Conservation (phyloP, 306 rosid genomes). For the Canavalia ensiformis region DNA sequence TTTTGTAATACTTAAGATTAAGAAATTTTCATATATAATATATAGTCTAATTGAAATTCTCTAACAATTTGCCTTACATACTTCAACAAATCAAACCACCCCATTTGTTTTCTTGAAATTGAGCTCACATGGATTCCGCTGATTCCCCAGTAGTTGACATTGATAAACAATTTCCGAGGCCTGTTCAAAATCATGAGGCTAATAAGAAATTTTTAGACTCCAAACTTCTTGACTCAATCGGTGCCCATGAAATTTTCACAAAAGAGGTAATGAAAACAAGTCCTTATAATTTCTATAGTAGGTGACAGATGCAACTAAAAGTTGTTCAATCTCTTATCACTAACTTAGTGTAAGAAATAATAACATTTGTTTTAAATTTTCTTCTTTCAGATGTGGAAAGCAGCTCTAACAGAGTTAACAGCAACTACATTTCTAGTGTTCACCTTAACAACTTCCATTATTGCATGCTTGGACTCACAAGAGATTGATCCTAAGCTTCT, state of each 20-base stretch:
- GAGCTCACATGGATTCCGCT: slow-evolving; percentile 29
- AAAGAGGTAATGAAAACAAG: slow-evolving; percentile 49
- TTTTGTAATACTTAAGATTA: no score
- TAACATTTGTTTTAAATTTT: neutral
- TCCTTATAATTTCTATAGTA: neutral
- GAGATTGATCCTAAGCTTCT: slow-evolving; percentile 63
- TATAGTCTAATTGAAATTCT: no score
- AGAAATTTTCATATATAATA: neutral
- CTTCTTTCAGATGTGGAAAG: slow-evolving; percentile 72
- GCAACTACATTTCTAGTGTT: slow-evolving; percentile 70
- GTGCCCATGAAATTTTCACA: slow-evolving; percentile 59
- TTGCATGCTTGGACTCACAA: slow-evolving; percentile 73
- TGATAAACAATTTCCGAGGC: slow-evolving; percentile 25
- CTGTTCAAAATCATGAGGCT: slow-evolving; percentile 1
- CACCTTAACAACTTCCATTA: slow-evolving; percentile 60
- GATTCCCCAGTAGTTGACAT: slow-evolving; percentile 31
- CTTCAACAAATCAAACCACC: neutral
- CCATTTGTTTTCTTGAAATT: slow-evolving; percentile 2
- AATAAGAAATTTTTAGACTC: neutral
- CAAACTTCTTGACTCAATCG: slow-evolving; percentile 49
- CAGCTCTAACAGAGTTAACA: slow-evolving; percentile 67
- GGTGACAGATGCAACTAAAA: neutral
- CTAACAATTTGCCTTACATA: neutral
- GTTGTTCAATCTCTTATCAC: slow-evolving; percentile 12
- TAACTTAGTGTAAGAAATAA: neutral